Percentiles rank a stretch among this genome's conserved stretches.
These are phyloP conservation scores for Oidiodendron maius DNA, from an alignment of 495 filamentous ascomycete genomes.

Conservation along the genomic window DNA sequence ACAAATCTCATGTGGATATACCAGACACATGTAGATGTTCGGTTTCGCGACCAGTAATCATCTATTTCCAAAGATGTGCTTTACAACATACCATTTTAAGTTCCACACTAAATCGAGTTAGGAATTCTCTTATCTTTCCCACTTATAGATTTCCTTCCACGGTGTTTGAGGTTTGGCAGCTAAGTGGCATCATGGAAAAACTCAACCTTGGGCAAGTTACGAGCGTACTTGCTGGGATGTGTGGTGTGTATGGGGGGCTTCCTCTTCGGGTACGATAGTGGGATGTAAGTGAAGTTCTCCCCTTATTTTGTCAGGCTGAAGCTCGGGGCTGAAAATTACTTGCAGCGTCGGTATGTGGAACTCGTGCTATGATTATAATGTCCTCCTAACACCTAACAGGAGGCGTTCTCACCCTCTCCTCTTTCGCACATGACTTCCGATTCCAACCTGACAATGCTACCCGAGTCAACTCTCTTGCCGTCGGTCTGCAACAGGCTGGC, in stretches of 20 bases:
- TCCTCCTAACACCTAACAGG: background rate
- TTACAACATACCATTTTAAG: too few species aligned
- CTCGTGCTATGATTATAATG: background rate
- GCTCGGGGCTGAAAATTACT: background rate
- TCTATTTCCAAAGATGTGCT: too few species aligned
- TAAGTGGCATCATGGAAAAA: slow-evolving; percentile 23
- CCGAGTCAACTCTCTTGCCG: slow-evolving; percentile 17
- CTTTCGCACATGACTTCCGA: slow-evolving; percentile 35
- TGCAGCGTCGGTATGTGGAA: background rate
- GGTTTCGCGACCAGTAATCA: too few species aligned
- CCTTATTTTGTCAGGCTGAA: background rate
- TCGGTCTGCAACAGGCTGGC: slow-evolving; percentile 18
- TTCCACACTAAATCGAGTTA: too few species aligned
- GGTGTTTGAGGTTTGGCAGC: too few species aligned
- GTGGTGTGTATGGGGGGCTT: slow-evolving; percentile 38
- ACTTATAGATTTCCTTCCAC: too few species aligned
- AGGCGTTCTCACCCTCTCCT: slow-evolving; percentile 27
- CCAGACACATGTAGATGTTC: too few species aligned
- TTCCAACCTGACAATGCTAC: slow-evolving; percentile 20
- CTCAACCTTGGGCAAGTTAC: slow-evolving; percentile 28
- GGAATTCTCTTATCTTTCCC: too few species aligned
- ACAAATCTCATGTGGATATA: too few species aligned
- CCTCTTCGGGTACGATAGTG: slow-evolving; percentile 33
- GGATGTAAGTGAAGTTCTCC: slow-evolving; percentile 26
- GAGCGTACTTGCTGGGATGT: slow-evolving; percentile 48